phyloP scores from a whole-genome alignment of 805 yeast species.

The Candida cerambycidarum region DNA sequence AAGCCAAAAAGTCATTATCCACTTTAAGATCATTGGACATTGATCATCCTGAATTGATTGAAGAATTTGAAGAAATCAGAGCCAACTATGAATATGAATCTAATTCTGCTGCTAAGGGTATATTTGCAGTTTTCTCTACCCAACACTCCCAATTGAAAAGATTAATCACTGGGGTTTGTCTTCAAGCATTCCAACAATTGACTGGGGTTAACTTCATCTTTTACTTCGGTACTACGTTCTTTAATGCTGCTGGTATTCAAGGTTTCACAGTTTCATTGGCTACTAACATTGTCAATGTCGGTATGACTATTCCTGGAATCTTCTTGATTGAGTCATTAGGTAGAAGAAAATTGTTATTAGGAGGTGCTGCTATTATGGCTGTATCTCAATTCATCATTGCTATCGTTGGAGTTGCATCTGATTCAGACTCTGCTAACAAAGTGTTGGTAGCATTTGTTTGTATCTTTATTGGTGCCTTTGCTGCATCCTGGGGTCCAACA shows the following conservation, averaged over 20 bases:
- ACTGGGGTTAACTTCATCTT: slow-evolving; percentile 45
- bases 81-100: slow-evolving; percentile 48
- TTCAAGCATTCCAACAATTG: slow-evolving; percentile 43
- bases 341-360: slow-evolving; percentile 63
- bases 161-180: slow-evolving; percentile 41
- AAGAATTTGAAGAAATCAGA: slow-evolving; percentile 44
- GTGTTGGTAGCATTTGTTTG: slow-evolving; percentile 38
- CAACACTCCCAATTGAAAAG: slow-evolving; percentile 41
- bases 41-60: slow-evolving; percentile 40
- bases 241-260: slow-evolving; percentile 38
- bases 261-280: slow-evolving; percentile 71
- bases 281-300: slow-evolving; percentile 79
- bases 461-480: slow-evolving; percentile 40
- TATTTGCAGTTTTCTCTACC: slow-evolving; percentile 30
- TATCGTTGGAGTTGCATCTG: slow-evolving; percentile 40
- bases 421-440: slow-evolving; percentile 29
- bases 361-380: slow-evolving; percentile 76
- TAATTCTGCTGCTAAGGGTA: slow-evolving; percentile 32
- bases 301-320: slow-evolving; percentile 79
- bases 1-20: slow-evolving; percentile 46
- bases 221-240: slow-evolving; percentile 45
- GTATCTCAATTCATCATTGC: slow-evolving; percentile 63
- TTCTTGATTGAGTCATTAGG: slow-evolving; percentile 75
- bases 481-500: slow-evolving; percentile 44
- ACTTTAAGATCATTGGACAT: slow-evolving; percentile 51